Percentiles rank a stretch among this genome's conserved stretches.
Evolutionary conservation across 257 asterid genomes (phyloP).

Genomic region (Primulina eburnea): DNA sequence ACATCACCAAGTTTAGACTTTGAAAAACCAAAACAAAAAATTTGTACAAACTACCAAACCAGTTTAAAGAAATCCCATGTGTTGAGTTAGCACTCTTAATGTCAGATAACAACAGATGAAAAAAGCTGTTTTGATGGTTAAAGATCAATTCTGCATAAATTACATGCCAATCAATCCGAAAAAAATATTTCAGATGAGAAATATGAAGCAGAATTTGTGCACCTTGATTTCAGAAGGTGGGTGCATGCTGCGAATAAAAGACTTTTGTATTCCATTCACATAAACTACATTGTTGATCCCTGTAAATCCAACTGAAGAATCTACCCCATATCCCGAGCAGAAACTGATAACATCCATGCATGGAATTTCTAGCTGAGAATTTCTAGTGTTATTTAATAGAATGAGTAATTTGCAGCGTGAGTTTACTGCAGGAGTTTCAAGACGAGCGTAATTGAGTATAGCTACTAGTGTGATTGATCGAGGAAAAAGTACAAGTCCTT

Average conservation of each 20-base stretch:
- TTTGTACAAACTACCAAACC: too few relatives aligned
- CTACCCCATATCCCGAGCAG: constrained; percentile 37
- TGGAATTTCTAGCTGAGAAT: constrained; percentile 49
- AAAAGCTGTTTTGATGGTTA: too few relatives aligned
- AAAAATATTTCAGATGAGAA: neutral
- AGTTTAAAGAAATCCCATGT: too few relatives aligned
- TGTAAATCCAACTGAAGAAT: constrained; percentile 36
- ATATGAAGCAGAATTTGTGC: constrained; percentile 13
- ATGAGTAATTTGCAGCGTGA: constrained; percentile 51
- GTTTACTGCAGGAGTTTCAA: constrained; percentile 27
- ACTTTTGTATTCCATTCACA: constrained; percentile 25
- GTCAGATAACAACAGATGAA: too few relatives aligned
- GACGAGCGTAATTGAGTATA: constrained; percentile 36
- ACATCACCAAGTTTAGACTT: too few relatives aligned
- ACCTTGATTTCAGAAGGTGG: constrained; percentile 33
- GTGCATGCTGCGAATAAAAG: constrained; percentile 31
- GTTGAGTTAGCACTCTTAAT: neutral
- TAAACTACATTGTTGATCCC: constrained; percentile 28
- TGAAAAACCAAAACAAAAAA: too few relatives aligned
- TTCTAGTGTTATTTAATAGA: constrained; percentile 54
- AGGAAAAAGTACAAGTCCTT: constrained; percentile 74
- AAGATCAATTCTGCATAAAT: neutral
- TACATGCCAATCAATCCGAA: neutral
- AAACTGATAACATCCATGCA: constrained; percentile 47
- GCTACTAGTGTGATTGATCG: constrained; percentile 60